Evolutionary conservation across 768 basidiomycete genomes (phyloP), one percentile per base, ranked within the genome.

Genomic region (Serendipita sp.): DNA sequence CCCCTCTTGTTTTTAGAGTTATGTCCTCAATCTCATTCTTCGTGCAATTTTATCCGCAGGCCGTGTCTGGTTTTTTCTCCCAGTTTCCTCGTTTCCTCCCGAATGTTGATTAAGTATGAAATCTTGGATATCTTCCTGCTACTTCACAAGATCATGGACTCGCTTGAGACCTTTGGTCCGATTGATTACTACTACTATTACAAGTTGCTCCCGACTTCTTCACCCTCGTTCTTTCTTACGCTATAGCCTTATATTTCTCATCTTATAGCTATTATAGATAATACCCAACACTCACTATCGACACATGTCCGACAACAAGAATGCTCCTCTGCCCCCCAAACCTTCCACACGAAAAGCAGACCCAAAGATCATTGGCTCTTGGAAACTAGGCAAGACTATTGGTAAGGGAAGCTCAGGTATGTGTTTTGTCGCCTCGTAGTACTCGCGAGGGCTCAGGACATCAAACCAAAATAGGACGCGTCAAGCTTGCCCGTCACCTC

Each of bases 401-500:
- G 89, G 89, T 11, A 83, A 83, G 68, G 89, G 89, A 48, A 82
- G 81, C 70, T 88, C 87, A 71, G 89, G 89, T 88, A 66, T 31
- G 78, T 70, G 34, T 16, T 31, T 23, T 43, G 13, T 52, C 18
- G 27, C 62, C 62, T 46, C n/a, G 48, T 44, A 11, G 10, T 8
- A 48, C 40, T 53, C 29, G 36, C 23, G 33, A 18, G 64, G 36
- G 23, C 46, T 53, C 10, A 44, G 37, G 58, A 55, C 48, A 40
- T 2, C 29, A 36, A 36, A 40, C 48, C 23, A 23, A 23, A 23
- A 11, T 64, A 96, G 94, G 94, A 63, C 88, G 88, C 64, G 94
- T 98, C 16, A 82, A 88, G 63, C 85, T 96, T 67, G 92, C 91
- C 44, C 80, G 91, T 67, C 88, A 94, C 73, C 80, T 84, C n/a